A percentile compares a stretch with the other conserved stretches of the same genome.
phyloP scores from a whole-genome alignment of 1,139 yeast genomes.

The Pichia sp. region DNA sequence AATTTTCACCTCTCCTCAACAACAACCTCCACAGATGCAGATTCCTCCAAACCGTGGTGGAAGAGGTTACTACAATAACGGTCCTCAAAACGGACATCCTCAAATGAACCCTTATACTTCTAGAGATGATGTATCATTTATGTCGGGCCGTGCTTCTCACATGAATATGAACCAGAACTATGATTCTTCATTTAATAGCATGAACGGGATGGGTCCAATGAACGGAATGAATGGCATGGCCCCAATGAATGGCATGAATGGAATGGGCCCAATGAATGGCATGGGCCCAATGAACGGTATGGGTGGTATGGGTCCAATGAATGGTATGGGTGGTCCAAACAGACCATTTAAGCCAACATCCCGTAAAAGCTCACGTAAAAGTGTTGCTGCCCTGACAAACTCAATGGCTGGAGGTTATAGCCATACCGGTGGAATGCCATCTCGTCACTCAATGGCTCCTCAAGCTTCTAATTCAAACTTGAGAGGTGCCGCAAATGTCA shows the following conservation, averaged over 20 bases:
- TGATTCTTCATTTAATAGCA: conserved; percentile 6
- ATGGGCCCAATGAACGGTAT: conserved; percentile 2
- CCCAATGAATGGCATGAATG: conserved; percentile 1
- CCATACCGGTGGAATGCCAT: conserved; percentile 19
- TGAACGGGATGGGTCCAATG: conserved; percentile 1
- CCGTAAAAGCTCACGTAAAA: conserved; percentile 31
- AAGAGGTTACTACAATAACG: not conserved
- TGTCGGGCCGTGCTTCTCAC: conserved; percentile 17
- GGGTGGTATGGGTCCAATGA: not conserved
- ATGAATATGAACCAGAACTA: conserved; percentile 8
- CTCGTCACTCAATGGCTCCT: conserved; percentile 20
- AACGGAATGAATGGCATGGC: not conserved
- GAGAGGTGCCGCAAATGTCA: conserved; percentile 6
- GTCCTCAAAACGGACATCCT: conserved; percentile 1
- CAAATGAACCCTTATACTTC: conserved; percentile 17
- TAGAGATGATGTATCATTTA: conserved; percentile 24
- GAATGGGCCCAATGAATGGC: not conserved
- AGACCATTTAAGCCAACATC: conserved; percentile 33
- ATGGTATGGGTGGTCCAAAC: conserved; percentile 12
- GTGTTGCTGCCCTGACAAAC: conserved; percentile 24
- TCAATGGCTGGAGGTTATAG: conserved; percentile 19
- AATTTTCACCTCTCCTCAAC: conserved; percentile 22
- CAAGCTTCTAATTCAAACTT: conserved; percentile 8
- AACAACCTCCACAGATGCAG: conserved; percentile 14
- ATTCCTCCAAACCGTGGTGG: conserved; percentile 7